Evolutionary conservation across 1,284 basidiomycete genomes (phyloP).

Genomic region (Leucoagaricus sp.): DNA sequence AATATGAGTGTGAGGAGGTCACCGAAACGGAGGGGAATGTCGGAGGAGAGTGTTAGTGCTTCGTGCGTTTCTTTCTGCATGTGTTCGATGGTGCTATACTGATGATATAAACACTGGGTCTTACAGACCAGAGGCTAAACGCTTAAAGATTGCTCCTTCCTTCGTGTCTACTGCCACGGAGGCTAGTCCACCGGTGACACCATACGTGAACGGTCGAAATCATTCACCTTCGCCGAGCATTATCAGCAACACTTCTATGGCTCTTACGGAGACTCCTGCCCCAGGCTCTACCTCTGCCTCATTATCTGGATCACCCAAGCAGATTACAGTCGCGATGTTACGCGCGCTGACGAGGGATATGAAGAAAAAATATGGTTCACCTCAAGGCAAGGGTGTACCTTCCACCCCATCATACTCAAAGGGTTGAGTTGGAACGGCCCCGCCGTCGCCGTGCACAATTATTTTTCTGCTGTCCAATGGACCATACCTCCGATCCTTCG

Average conservation of each 20-base stretch:
- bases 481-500: too few species aligned
- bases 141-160: constrained; percentile 40
- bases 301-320: constrained; percentile 23
- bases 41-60: constrained; percentile 29
- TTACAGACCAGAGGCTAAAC: constrained; percentile 38
- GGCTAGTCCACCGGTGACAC: constrained; percentile 29
- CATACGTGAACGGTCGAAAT: constrained; percentile 27
- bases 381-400: neutral
- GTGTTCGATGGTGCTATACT: neutral
- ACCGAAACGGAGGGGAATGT: constrained; percentile 39
- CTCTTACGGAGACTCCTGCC: constrained; percentile 26
- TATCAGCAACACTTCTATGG: constrained; percentile 33
- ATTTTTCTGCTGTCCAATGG: too few species aligned
- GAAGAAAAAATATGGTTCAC: constrained; percentile 48
- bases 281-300: neutral
- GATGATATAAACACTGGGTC: too few species aligned
- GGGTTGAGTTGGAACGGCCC: too few species aligned
- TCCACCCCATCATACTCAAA: neutral
- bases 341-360: constrained; percentile 63
- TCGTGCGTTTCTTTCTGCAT: neutral
- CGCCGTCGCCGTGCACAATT: too few species aligned
- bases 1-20: constrained; percentile 42
- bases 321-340: constrained; percentile 69
- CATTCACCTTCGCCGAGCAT: constrained; percentile 36
- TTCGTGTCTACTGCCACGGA: constrained; percentile 30